These are phyloP conservation scores for Suillus luteus DNA, from an alignment of 768 basidiomycete genomes.

Conservation along the genomic window DNA sequence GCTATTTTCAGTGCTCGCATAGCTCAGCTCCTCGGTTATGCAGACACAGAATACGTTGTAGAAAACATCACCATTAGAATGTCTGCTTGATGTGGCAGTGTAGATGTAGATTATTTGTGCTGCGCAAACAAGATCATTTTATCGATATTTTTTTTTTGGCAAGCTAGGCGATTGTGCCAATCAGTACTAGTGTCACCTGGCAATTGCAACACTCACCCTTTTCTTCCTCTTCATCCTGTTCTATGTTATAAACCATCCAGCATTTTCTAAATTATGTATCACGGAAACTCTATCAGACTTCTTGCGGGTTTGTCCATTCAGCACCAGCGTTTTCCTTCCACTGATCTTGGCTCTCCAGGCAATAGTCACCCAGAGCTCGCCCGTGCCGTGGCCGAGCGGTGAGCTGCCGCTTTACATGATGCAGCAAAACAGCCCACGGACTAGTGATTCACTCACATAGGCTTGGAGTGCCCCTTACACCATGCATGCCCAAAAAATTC, in stretches of 20 bases:
- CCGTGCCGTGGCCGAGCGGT: constrained; percentile 94
- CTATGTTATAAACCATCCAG: constrained; percentile 14
- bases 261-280: constrained; percentile 60
- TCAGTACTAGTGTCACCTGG: not conserved
- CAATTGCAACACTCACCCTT: constrained; percentile 9
- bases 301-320: constrained; percentile 57
- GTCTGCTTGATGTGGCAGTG: constrained; percentile 51
- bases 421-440: constrained; percentile 42
- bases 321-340: constrained; percentile 5
- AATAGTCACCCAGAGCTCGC: constrained; percentile 99
- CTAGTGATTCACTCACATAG: constrained; percentile 62
- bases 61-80: constrained; percentile 88
- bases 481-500: constrained; percentile 85
- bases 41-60: constrained; percentile 95
- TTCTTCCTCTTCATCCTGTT: constrained; percentile 8
- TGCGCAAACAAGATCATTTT: constrained; percentile 16
- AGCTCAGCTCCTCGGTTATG: constrained; percentile 82
- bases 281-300: constrained; percentile 79
- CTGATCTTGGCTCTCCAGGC: constrained; percentile 51
- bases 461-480: constrained; percentile 85
- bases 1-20: constrained; percentile 66
- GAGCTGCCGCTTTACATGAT: constrained; percentile 57
- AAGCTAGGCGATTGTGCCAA: constrained; percentile 2
- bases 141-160: constrained; percentile 11
- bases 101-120: constrained; percentile 19